phyloP scores from a whole-genome alignment of 306 rosid genomes.

The Adenanthera pavonina region DNA sequence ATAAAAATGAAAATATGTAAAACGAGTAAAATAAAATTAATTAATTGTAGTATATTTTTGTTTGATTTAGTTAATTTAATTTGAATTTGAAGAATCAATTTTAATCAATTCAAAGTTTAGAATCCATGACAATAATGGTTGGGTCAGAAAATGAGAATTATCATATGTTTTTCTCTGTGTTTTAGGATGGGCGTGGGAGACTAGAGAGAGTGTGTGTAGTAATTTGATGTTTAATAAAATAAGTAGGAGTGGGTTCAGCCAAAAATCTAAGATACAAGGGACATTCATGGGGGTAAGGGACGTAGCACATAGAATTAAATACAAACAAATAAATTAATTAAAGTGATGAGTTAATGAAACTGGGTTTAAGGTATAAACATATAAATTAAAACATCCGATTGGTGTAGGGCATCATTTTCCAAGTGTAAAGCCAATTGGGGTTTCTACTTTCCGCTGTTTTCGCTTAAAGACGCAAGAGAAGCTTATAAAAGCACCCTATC shows the following conservation, averaged over 20 bases:
- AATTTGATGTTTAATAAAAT: no score
- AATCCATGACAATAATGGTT: neutral
- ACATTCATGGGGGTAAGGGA: neutral
- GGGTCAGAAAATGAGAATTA: no score
- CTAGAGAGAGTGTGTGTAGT: no score
- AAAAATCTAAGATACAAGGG: neutral
- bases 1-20: no score
- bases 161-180: no score
- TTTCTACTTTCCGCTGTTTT: conserved; percentile 58
- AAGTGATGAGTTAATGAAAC: neutral
- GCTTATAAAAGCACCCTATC: conserved; percentile 64
- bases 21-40: neutral
- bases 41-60: neutral
- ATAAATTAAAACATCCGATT: neutral
- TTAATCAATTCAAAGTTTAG: no score
- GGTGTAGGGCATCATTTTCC: conserved; percentile 42
- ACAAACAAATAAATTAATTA: neutral
- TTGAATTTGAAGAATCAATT: neutral
- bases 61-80: neutral
- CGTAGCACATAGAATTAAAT: neutral
- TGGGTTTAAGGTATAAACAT: neutral
- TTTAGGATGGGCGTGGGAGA: no score
- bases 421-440: conserved; percentile 59
- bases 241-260: neutral
- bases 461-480: conserved; percentile 53